phyloP scores from a whole-genome alignment of 257 asterid genomes.

The Capsicum baccatum region DNA sequence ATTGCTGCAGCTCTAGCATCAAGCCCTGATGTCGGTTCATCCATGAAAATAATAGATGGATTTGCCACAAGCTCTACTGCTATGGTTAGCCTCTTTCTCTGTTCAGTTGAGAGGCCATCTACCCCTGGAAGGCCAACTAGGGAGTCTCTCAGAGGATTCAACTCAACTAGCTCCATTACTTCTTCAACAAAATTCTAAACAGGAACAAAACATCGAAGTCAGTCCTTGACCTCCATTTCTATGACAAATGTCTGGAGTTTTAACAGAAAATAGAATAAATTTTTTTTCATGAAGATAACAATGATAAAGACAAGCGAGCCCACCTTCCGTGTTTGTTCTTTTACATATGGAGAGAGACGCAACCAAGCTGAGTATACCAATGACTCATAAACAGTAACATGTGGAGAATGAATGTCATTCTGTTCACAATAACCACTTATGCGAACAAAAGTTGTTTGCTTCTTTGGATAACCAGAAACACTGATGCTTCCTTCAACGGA shows the following conservation, averaged over 20 bases:
- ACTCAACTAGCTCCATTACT: slow-evolving; percentile 86
- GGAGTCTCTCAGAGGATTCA: slow-evolving; percentile 64
- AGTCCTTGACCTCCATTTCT: slow-evolving; percentile 4
- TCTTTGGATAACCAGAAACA: slow-evolving; percentile 82
- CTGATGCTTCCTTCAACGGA: slow-evolving; percentile 72
- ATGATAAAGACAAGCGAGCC: not conserved
- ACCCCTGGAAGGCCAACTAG: slow-evolving; percentile 91
- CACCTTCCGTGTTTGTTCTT: slow-evolving; percentile 60
- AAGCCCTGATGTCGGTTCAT: slow-evolving; percentile 88
- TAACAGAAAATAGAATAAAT: not conserved
- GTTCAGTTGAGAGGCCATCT: slow-evolving; percentile 86
- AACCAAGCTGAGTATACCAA: slow-evolving; percentile 85
- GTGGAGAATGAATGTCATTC: slow-evolving; percentile 70
- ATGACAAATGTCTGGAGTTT: not conserved
- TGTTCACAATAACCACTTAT: slow-evolving; percentile 82
- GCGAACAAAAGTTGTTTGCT: slow-evolving; percentile 85
- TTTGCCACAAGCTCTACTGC: slow-evolving; percentile 90
- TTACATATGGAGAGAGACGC: slow-evolving; percentile 79
- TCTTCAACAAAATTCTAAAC: slow-evolving; percentile 81
- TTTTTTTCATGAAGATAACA: not conserved
- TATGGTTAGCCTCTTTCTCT: slow-evolving; percentile 85
- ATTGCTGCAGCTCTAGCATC: slow-evolving; percentile 97
- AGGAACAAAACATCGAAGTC: not conserved
- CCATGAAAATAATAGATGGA: slow-evolving; percentile 94
- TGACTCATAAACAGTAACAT: slow-evolving; percentile 82